phyloP scores from a whole-genome alignment of 805 yeast species.

The Phaffomyces thermotolerans region DNA sequence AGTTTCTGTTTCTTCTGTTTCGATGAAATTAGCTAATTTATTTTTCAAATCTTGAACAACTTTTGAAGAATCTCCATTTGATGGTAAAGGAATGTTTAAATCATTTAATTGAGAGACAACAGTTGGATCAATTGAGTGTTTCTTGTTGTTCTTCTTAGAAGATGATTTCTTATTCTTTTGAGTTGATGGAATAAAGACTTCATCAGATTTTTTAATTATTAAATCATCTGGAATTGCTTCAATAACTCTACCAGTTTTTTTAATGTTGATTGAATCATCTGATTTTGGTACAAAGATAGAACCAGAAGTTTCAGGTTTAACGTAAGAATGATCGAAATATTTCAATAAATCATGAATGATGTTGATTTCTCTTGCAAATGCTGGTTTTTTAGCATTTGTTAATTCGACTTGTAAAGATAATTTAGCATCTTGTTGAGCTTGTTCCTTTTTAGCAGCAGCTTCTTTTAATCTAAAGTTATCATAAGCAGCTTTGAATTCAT shows the following conservation, averaged over 20 bases:
- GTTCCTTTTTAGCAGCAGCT: slow-evolving; percentile 54
- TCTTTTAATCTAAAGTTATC: slow-evolving; percentile 68
- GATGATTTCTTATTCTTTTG: slow-evolving; percentile 52
- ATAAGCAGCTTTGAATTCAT: slow-evolving; percentile 69
- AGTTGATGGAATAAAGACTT: slow-evolving; percentile 40
- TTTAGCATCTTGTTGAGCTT: slow-evolving; percentile 46
- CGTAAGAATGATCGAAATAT: slow-evolving; percentile 74
- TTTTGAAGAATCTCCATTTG: slow-evolving; percentile 56
- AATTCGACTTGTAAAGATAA: slow-evolving; percentile 60
- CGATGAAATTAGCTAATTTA: slow-evolving; percentile 61
- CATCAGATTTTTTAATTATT: slow-evolving; percentile 56
- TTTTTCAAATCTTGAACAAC: slow-evolving; percentile 62
- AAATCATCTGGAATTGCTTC: slow-evolving; percentile 54
- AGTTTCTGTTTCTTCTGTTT: slow-evolving; percentile 76
- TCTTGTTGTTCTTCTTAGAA: slow-evolving; percentile 36
- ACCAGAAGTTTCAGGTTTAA: slow-evolving; percentile 38
- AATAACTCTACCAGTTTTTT: slow-evolving; percentile 34
- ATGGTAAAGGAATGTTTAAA: slow-evolving; percentile 73
- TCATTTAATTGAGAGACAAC: slow-evolving; percentile 70
- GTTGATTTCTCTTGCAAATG: slow-evolving; percentile 72
- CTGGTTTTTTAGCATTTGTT: slow-evolving; percentile 73
- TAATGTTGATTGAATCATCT: slow-evolving; percentile 21
- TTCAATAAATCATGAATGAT: slow-evolving; percentile 65
- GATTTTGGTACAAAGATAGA: slow-evolving; percentile 7
- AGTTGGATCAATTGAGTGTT: slow-evolving; percentile 73